Conservation (phyloP, 495 filamentous ascomycete genomes). For the Daldinia vernicosa region DNA sequence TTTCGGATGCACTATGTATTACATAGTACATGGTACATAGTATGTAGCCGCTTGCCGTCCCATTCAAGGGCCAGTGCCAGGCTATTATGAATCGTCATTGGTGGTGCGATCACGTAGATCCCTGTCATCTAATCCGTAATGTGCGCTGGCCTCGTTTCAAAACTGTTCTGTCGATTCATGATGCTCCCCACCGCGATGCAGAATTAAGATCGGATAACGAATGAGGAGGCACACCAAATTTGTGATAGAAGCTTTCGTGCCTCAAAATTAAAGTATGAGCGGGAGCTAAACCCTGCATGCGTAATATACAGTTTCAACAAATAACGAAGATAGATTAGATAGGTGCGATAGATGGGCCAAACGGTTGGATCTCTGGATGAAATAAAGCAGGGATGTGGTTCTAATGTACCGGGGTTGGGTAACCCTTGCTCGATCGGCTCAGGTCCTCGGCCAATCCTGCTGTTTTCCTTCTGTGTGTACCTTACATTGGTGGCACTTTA, state of each 20-base stretch:
- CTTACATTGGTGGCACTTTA: conserved; percentile 36
- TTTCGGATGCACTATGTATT: neutral
- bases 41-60: conserved; percentile 16
- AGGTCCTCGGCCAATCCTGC: conserved; percentile 32
- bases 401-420: conserved; percentile 3
- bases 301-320: conserved; percentile 13
- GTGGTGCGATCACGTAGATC: conserved; percentile 15
- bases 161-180: conserved; percentile 32
- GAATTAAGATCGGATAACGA: conserved; percentile 30
- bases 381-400: conserved; percentile 19
- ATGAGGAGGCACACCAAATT: conserved; percentile 11
- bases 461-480: conserved; percentile 29
- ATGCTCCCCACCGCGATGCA: conserved; percentile 23
- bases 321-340: conserved; percentile 1
- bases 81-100: conserved; percentile 31
- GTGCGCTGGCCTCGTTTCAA: conserved; percentile 36
- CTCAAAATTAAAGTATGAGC: conserved; percentile 9
- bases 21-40: too few relatives aligned
- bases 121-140: conserved; percentile 26
- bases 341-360: neutral
- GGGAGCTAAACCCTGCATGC: conserved; percentile 4
- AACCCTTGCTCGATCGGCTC: conserved; percentile 26
- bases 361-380: neutral
- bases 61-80: conserved; percentile 16
- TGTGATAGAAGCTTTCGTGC: conserved; percentile 7